Conservation (phyloP, 1,284 basidiomycete species). For the Ganoderma leucocontextum region DNA sequence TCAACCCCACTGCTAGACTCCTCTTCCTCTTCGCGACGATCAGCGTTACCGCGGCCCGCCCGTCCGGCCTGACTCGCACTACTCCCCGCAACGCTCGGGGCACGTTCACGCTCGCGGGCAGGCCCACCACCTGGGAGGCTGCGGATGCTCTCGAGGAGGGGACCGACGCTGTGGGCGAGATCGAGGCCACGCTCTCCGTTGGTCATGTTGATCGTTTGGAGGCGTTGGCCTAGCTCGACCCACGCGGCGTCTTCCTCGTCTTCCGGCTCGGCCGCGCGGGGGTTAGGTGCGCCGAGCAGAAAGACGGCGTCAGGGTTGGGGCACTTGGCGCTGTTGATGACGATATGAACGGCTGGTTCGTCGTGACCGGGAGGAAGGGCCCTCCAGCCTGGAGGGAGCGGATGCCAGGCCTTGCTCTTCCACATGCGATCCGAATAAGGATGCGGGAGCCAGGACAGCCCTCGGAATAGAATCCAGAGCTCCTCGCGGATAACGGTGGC, state of each 20-base stretch:
- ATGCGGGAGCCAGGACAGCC: background rate
- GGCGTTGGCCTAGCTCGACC: background rate
- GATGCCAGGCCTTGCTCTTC: background rate
- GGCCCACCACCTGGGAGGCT: background rate
- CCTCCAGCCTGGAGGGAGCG: background rate
- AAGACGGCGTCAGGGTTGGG: background rate
- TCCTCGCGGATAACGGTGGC: background rate
- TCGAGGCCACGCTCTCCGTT: background rate
- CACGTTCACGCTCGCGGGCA: background rate
- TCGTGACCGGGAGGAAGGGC: background rate
- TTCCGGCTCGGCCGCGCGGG: background rate
- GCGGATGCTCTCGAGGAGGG: too few relatives aligned
- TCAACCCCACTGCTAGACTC: background rate
- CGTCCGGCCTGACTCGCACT: background rate
- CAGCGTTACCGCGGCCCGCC: background rate
- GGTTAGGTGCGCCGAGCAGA: background rate
- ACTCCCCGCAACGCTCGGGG: background rate
- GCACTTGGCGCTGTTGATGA: background rate
- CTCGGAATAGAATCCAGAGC: background rate
- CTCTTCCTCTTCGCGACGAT: background rate
- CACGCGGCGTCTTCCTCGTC: background rate
- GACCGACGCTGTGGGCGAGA: background rate
- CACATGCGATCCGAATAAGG: background rate
- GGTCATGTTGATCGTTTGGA: background rate
- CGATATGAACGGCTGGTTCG: background rate